Evolutionary conservation across 768 basidiomycete species (phyloP).

Genomic region (Jaapia argillacea): DNA sequence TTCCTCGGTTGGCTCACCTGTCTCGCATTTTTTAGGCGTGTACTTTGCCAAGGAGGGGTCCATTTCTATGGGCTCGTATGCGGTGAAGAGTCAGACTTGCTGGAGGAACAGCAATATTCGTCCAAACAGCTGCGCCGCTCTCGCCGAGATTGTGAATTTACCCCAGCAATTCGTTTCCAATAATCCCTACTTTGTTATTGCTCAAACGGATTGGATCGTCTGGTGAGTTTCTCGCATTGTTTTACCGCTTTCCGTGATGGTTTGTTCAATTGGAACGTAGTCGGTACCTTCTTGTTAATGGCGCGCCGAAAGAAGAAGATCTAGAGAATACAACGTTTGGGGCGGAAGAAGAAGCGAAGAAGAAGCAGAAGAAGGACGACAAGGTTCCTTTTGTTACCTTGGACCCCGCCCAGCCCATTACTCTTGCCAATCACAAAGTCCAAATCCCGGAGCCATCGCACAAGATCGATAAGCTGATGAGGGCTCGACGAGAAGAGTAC

Average conservation of each 20-base stretch:
- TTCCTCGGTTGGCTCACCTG: constrained; percentile 1
- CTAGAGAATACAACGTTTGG: too few relatives aligned
- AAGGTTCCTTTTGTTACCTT: constrained; percentile 32
- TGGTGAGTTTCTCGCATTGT: constrained; percentile 30
- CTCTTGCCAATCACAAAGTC: constrained; percentile 23
- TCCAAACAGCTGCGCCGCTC: constrained; percentile 41
- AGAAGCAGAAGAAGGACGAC: not conserved
- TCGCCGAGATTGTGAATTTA: constrained; percentile 60
- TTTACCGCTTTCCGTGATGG: not conserved
- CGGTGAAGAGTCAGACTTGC: constrained; percentile 16
- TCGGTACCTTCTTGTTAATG: constrained; percentile 54
- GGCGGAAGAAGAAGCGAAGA: not conserved
- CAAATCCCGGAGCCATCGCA: constrained; percentile 49
- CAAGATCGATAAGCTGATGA: constrained; percentile 40
- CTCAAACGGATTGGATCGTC: constrained; percentile 61
- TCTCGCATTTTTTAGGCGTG: constrained; percentile 33
- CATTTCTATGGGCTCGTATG: constrained; percentile 37
- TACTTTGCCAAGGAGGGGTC: constrained; percentile 55
- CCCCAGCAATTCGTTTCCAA: constrained; percentile 43
- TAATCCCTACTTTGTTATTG: constrained; percentile 46
- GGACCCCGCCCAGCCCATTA: constrained; percentile 37
- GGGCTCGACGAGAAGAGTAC: constrained; percentile 27
- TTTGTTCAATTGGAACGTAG: constrained; percentile 18
- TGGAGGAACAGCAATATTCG: constrained; percentile 45
- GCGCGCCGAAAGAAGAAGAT: constrained; percentile 6